phyloP scores from a whole-genome alignment of 1,284 basidiomycete species.

The Macrocystidia cucumis region DNA sequence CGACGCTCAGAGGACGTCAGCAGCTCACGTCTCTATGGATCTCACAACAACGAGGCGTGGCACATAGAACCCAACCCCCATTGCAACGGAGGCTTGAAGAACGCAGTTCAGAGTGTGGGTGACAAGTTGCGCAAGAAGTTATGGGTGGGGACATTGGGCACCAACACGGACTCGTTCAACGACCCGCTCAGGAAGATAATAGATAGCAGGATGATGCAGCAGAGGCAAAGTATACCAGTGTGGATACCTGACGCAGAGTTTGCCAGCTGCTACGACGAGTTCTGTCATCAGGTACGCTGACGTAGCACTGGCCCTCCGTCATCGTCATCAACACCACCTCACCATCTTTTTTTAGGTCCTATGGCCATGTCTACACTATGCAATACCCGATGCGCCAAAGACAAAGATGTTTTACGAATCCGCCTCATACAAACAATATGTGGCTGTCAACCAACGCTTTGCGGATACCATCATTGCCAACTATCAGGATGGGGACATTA shows the following conservation, averaged over 20 bases:
- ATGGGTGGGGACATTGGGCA: slow-evolving; percentile 80
- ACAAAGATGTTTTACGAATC: slow-evolving; percentile 79
- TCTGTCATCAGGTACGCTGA: slow-evolving; percentile 83
- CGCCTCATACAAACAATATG: slow-evolving; percentile 71
- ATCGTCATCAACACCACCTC: background rate
- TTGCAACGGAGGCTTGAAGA: slow-evolving; percentile 75
- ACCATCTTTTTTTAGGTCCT: slow-evolving; percentile 43
- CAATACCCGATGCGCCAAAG: slow-evolving; percentile 79
- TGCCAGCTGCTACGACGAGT: slow-evolving; percentile 75
- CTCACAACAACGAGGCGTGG: slow-evolving; percentile 31
- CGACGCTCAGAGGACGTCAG: slow-evolving; percentile 24
- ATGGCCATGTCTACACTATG: slow-evolving; percentile 86
- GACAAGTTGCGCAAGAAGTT: slow-evolving; percentile 45
- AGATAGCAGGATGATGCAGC: slow-evolving; percentile 48
- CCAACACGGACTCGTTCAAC: slow-evolving; percentile 54
- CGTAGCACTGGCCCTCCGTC: slow-evolving; percentile 8
- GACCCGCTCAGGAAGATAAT: slow-evolving; percentile 52
- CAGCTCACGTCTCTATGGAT: slow-evolving; percentile 8
- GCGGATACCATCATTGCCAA: slow-evolving; percentile 69
- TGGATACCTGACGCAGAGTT: slow-evolving; percentile 80
- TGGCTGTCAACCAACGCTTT: slow-evolving; percentile 78
- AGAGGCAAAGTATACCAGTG: slow-evolving; percentile 59
- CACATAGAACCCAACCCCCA: slow-evolving; percentile 65
- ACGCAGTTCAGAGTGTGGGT: slow-evolving; percentile 64
- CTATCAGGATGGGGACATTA: slow-evolving; percentile 79